Percentiles rank a stretch among this genome's conserved stretches.
These are phyloP conservation scores for Astrothelium macrocarpum DNA, from an alignment of 495 filamentous ascomycete species.

Conservation along the genomic window DNA sequence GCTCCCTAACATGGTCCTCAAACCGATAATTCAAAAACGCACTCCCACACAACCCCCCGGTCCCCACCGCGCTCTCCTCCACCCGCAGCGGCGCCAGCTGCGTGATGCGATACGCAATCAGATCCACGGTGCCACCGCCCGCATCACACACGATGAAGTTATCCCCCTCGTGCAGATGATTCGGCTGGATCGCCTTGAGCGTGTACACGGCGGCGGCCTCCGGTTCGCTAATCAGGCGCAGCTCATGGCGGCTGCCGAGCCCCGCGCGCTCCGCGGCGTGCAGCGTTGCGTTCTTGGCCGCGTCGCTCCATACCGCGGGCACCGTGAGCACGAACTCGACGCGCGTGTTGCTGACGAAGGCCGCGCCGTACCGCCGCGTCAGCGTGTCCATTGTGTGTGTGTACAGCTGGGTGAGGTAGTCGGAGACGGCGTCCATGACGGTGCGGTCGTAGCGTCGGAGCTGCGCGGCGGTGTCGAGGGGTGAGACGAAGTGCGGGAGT, in stretches of 20 bases:
- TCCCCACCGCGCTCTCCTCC: constrained; percentile 35
- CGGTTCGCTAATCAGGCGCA: constrained; percentile 51
- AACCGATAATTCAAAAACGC: constrained; percentile 39
- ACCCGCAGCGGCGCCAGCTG: constrained; percentile 18
- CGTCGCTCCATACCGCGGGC: constrained; percentile 48
- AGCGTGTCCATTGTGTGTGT: constrained; percentile 66
- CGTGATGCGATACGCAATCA: constrained; percentile 38
- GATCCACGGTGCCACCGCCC: constrained; percentile 36
- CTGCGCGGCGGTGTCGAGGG: constrained; percentile 62
- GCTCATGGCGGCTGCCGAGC: constrained; percentile 36
- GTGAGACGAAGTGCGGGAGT: constrained; percentile 65
- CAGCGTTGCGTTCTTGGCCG: constrained; percentile 37
- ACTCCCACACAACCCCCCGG: constrained; percentile 42
- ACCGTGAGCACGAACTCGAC: constrained; percentile 52
- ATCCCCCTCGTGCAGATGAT: constrained; percentile 29
- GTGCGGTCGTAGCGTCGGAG: constrained; percentile 46
- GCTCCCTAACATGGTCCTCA: constrained; percentile 35
- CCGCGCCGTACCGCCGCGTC: constrained; percentile 41
- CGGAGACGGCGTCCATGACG: constrained; percentile 38
- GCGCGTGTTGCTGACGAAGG: constrained; percentile 34
- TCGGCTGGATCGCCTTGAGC: constrained; percentile 35
- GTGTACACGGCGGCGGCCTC: constrained; percentile 52
- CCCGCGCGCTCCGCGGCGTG: constrained; percentile 41
- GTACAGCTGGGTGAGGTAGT: constrained; percentile 49
- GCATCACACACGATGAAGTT: constrained; percentile 36